Evolutionary conservation across 345 rosid genomes (phyloP).

Genomic region (Moricandia arvensis): DNA sequence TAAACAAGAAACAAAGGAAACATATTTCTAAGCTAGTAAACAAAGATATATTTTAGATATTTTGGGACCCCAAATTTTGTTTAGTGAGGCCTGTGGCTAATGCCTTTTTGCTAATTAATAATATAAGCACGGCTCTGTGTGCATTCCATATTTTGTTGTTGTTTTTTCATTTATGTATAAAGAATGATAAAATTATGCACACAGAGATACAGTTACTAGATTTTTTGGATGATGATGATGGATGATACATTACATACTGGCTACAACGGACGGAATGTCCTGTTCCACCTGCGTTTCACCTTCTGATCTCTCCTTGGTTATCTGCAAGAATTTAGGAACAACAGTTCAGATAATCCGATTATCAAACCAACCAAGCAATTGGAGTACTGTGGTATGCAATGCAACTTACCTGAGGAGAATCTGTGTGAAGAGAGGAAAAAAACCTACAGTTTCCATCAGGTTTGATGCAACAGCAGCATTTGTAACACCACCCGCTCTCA

Average conservation of each 20-base stretch:
- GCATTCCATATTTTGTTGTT: no score
- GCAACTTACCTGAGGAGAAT: conserved; percentile 30
- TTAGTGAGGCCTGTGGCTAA: no score
- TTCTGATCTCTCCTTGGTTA: conserved; percentile 45
- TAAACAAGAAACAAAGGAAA: no score
- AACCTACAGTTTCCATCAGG: conserved; percentile 83
- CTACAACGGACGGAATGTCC: conserved; percentile 77
- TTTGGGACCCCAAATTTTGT: no score
- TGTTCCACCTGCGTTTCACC: conserved; percentile 69
- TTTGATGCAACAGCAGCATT: conserved; percentile 72
- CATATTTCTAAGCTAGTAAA: no score
- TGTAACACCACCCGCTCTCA: conserved; percentile 78
- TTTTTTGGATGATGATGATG: not conserved
- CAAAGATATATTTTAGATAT: no score
- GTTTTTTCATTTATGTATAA: conserved; percentile 53
- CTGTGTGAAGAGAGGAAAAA: conserved; percentile 42
- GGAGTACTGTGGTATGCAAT: not conserved
- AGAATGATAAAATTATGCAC: conserved; percentile 18
- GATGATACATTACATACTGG: conserved; percentile 58
- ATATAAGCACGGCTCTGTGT: no score
- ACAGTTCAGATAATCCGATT: not conserved
- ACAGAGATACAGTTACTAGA: conserved; percentile 38
- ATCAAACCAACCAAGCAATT: not conserved
- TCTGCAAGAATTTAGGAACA: conserved; percentile 40
- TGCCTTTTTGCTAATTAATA: no score